Percentiles rank a stretch among this genome's conserved stretches.
phyloP scores from a whole-genome alignment of 192 early-diverging fungal species.

The Podila minutissima region DNA sequence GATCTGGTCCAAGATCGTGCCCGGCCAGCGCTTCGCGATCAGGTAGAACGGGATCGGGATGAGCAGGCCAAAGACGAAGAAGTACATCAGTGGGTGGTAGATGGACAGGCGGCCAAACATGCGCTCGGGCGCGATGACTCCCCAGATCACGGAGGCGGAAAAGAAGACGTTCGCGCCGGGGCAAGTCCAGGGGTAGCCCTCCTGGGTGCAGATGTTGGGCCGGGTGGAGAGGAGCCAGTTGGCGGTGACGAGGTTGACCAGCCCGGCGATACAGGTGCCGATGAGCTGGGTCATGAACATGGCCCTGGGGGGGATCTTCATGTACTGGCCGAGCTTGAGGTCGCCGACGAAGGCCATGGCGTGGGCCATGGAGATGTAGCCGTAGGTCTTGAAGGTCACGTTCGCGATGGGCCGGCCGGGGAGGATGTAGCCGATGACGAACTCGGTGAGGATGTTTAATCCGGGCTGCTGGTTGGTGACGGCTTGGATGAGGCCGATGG shows the following conservation, averaged over 20 bases:
- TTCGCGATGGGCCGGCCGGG: slow-evolving; percentile 66
- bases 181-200: slow-evolving; percentile 61
- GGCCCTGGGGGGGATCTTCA: slow-evolving; percentile 75
- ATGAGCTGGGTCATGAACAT: slow-evolving; percentile 72
- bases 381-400: slow-evolving; percentile 74
- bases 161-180: slow-evolving; percentile 63
- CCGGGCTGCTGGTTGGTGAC: slow-evolving; percentile 63
- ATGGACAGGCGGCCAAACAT: slow-evolving; percentile 59
- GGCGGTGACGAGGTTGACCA: slow-evolving; percentile 59
- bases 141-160: slow-evolving; percentile 71
- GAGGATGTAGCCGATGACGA: slow-evolving; percentile 65
- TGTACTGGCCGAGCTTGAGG: slow-evolving; percentile 82
- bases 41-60: slow-evolving; percentile 49
- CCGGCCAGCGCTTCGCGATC: slow-evolving; percentile 41
- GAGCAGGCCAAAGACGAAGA: slow-evolving; percentile 51
- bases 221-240: slow-evolving; percentile 57
- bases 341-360: slow-evolving; percentile 76
- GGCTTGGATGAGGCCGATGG: slow-evolving; percentile 70
- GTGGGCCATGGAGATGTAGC: slow-evolving; percentile 74
- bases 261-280: slow-evolving; percentile 62
- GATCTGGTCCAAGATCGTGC: slow-evolving; percentile 44
- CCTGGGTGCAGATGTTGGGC: slow-evolving; percentile 56
- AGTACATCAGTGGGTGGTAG: slow-evolving; percentile 54
- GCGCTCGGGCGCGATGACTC: slow-evolving; percentile 65
- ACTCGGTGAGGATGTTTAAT: slow-evolving; percentile 67